Base-by-base conservation (phyloP, 2,329 filamentous ascomycete species). In the Chrysoporthe cubensis region DNA sequence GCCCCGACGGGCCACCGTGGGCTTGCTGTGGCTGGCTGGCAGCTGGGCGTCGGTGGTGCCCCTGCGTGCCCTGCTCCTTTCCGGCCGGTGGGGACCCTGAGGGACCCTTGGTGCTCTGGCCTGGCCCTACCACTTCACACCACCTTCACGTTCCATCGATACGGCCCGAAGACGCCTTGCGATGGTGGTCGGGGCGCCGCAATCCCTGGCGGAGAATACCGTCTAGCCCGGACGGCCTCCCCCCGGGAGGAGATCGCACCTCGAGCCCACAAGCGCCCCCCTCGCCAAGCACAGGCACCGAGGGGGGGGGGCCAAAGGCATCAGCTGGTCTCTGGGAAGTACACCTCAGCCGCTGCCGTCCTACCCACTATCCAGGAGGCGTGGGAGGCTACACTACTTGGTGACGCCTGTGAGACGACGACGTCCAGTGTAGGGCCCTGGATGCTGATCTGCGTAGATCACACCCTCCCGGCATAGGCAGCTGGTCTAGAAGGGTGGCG, bases 301-400 rank as follows among this genome's bases (percentile, higher is more conserved):
- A 52, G 56, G 52, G 43, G 56, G 52, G 43, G 46, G 37, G 18
- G 61, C 54, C 2, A 57, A 52, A 61, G 43, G 40, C 46, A 62
- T 65, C 66, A 68, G 52, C 62, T 68, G 66, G 54, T 48, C 40
- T 56, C 9, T 14, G 32, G 44, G 26, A 59, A 11, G 5, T 8
- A 14, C 4, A 56, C 62, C 21, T 32, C 40, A 34, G 21, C 56
- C 42, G 43, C 16, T 61, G 46, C 48, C 37, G 61, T 50, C 40
- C 63, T 42, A 56, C 42, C 56, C 66, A 60, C 60, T 54, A 58
- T 18, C 26, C n/a, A 34, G 21, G 50, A 54, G 21, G 26, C 21
- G 9, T 26, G 21, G 26, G 26, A 26, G 26, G 26, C 26, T 14
- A 54, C 50, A 57, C 13, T 21, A 16, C 26, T 26, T 26, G 14